A percentile compares a stretch with the other conserved stretches of the same genome.
Evolutionary conservation across 2,329 filamentous ascomycete genomes (phyloP).

Genomic region (Neofusicoccum ribis): DNA sequence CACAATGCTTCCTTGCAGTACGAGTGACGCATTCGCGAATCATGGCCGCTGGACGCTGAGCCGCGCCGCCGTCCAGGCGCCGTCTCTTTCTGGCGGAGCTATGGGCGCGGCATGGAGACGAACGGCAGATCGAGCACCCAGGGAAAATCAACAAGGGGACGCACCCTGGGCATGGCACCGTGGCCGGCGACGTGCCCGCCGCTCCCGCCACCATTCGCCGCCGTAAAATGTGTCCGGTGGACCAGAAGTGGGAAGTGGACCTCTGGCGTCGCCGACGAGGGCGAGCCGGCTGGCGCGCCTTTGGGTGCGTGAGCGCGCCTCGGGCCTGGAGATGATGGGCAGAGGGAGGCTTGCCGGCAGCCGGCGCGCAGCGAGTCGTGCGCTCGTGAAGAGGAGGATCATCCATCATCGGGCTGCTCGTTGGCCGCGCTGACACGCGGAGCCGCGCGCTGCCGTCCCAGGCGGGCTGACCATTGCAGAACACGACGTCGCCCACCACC

Average conservation of each 20-base stretch:
- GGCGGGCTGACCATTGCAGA: neutral
- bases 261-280: neutral
- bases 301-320: neutral
- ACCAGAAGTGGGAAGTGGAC: constrained; percentile 1
- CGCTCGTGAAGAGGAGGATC: constrained; percentile 9
- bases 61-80: constrained; percentile 7
- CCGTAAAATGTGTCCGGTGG: neutral
- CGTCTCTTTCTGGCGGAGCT: neutral
- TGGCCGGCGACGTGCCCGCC: neutral
- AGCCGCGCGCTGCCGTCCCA: constrained; percentile 3
- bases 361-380: constrained; percentile 11
- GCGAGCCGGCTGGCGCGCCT: neutral
- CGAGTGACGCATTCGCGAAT: constrained; percentile 8
- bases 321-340: constrained; percentile 6
- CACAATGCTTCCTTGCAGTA: neutral
- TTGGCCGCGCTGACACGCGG: constrained; percentile 11
- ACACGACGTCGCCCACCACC: neutral
- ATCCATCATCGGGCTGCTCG: neutral
- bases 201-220: neutral
- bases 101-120: constrained; percentile 15
- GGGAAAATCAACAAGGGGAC: constrained; percentile 16
- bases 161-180: neutral
- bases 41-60: constrained; percentile 7
- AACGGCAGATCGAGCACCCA: constrained; percentile 19
- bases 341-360: constrained; percentile 8